A percentile compares a stretch with the other conserved stretches of the same genome.
phyloP scores from a whole-genome alignment of 2,329 filamentous ascomycete species.

The Aspergillus eucalypticola region DNA sequence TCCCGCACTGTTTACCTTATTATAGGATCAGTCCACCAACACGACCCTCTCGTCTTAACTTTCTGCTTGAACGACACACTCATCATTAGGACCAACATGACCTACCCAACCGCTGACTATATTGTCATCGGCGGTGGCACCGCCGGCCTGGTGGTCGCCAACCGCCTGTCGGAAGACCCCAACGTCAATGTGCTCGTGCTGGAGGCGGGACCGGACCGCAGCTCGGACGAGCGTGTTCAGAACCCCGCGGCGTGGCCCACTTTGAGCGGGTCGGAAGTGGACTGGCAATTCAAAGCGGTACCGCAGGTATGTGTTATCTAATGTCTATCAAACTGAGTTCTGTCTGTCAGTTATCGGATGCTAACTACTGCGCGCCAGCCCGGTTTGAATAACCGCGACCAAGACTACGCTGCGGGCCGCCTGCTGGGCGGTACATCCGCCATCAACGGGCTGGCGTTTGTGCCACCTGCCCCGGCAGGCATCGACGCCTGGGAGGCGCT shows the following conservation, averaged over 20 bases:
- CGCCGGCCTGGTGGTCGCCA: conserved; percentile 1
- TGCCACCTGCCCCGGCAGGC: conserved; percentile 46
- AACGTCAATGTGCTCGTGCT: not conserved
- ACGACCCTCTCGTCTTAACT: no score
- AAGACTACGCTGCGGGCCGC: not conserved
- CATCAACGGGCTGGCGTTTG: conserved; percentile 1
- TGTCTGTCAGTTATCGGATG: not conserved
- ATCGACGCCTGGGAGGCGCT: conserved; percentile 35
- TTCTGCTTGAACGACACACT: no score
- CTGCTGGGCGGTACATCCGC: conserved; percentile 6
- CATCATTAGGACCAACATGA: no score
- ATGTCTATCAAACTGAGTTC: not conserved
- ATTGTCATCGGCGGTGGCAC: conserved; percentile 1
- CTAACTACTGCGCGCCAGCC: no score
- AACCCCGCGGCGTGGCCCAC: not conserved
- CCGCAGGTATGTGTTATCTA: not conserved
- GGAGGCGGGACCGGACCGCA: conserved; percentile 1
- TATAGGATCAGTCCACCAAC: no score
- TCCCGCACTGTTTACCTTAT: no score
- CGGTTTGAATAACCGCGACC: not conserved
- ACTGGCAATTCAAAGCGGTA: not conserved
- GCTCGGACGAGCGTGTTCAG: not conserved
- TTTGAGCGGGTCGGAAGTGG: not conserved
- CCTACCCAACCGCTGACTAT: no score
- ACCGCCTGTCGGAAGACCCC: conserved; percentile 2